phyloP scores from a whole-genome alignment of 768 basidiomycete species.

The Suillus lakei region DNA sequence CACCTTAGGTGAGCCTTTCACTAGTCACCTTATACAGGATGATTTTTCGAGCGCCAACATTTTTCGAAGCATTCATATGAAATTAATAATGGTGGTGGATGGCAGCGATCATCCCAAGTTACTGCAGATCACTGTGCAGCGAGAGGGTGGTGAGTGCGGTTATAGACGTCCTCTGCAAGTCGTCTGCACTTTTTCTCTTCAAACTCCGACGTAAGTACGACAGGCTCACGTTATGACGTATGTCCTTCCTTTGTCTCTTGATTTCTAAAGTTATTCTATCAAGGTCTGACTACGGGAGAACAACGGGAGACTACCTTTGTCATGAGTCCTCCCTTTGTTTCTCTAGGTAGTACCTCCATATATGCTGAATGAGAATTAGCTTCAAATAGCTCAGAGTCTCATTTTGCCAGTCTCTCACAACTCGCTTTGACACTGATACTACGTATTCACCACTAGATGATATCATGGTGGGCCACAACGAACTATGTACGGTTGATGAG shows the following conservation, averaged over 20 bases:
- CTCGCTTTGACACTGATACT: neutral
- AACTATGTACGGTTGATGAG: neutral
- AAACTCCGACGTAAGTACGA: neutral
- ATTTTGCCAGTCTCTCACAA: neutral
- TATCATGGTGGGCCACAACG: neutral
- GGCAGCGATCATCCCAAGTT: no score
- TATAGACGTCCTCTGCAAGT: no score
- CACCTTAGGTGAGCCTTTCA: no score
- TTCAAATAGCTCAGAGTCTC: neutral
- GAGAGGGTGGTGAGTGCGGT: no score
- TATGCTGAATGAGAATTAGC: neutral
- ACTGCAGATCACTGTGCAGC: no score
- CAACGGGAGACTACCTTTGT: neutral
- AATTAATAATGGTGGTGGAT: no score
- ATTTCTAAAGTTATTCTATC: neutral
- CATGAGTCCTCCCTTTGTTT: neutral
- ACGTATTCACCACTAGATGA: neutral
- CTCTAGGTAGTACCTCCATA: neutral
- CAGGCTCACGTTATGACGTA: neutral
- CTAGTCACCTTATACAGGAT: no score
- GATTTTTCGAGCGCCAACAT: no score
- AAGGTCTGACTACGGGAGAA: neutral
- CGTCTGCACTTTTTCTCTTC: no score
- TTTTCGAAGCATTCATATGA: no score
- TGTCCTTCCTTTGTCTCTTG: neutral